phyloP scores from a whole-genome alignment of 805 yeast genomes.

The Hyphopichia homilentoma region DNA sequence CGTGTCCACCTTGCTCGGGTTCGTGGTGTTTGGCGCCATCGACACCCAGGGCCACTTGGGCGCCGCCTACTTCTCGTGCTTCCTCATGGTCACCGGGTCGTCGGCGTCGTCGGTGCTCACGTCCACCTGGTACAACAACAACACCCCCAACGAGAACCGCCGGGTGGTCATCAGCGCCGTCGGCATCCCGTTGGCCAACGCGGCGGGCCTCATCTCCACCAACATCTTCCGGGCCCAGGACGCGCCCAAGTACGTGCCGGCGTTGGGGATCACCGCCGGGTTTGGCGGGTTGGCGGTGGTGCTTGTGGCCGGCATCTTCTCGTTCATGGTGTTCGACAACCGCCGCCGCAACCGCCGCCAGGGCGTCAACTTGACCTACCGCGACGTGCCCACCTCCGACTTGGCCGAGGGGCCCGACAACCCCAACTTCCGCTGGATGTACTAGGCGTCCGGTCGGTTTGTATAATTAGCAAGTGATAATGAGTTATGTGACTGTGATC shows the following conservation, averaged over 20 bases:
- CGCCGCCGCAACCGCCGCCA: conserved; percentile 35
- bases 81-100: conserved; percentile 48
- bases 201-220: conserved; percentile 29
- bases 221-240: conserved; percentile 28
- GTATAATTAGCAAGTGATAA: too few species aligned
- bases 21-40: conserved; percentile 43
- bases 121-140: conserved; percentile 50
- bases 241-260: conserved; percentile 29
- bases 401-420: conserved; percentile 43
- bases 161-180: conserved; percentile 46
- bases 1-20: conserved; percentile 39
- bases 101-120: conserved; percentile 47
- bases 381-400: conserved; percentile 40
- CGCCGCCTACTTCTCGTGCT: conserved; percentile 41
- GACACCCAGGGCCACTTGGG: conserved; percentile 36
- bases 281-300: conserved; percentile 28
- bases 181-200: conserved; percentile 35
- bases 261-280: conserved; percentile 28
- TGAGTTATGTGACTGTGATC: too few species aligned
- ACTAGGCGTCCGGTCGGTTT: too few species aligned
- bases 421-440: conserved; percentile 48
- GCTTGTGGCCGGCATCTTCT: conserved; percentile 17
- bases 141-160: conserved; percentile 43
- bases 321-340: conserved; percentile 42
- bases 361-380: conserved; percentile 34